These are phyloP conservation scores for Cryptosporidium canis DNA, from an alignment of 169 alveolate genomes.

Conservation along the genomic window DNA sequence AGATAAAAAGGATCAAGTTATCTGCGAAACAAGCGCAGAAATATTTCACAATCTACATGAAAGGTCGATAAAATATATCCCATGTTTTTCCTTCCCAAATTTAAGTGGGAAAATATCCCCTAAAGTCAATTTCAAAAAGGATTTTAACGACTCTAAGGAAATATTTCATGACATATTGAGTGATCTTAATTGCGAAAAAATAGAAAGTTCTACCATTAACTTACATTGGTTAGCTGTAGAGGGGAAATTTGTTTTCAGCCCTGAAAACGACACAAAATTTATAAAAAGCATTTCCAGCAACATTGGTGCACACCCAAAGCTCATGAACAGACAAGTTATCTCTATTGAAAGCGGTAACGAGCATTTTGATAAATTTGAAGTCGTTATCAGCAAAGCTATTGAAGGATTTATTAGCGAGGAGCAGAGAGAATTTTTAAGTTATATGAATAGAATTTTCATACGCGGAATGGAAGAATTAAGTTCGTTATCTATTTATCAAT, in stretches of 20 bases:
- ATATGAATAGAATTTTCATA: slow-evolving; percentile 15
- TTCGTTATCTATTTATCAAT: neutral
- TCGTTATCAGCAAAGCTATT: slow-evolving; percentile 6
- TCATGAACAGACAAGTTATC: neutral
- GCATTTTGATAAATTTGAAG: neutral
- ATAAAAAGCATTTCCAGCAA: neutral
- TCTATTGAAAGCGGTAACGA: neutral
- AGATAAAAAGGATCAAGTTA: neutral
- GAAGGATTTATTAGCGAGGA: slow-evolving; percentile 39
- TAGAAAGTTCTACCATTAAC: neutral
- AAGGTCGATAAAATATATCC: slow-evolving; percentile 25
- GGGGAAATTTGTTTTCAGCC: slow-evolving; percentile 40
- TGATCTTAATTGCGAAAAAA: neutral
- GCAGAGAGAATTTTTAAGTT: slow-evolving; percentile 33
- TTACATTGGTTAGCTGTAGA: slow-evolving; percentile 70
- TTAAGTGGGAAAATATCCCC: neutral
- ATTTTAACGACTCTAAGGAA: neutral
- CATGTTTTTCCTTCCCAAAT: slow-evolving; percentile 26
- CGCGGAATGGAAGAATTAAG: slow-evolving; percentile 20
- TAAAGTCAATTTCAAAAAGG: neutral
- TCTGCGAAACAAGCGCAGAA: slow-evolving; percentile 18
- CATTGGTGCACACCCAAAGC: neutral
- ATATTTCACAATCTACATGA: slow-evolving; percentile 44
- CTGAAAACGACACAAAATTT: slow-evolving; percentile 32
- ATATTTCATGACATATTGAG: slow-evolving; percentile 23